Conservation (phyloP, 805 yeast species). For the Hanseniaspora lachancei region DNA sequence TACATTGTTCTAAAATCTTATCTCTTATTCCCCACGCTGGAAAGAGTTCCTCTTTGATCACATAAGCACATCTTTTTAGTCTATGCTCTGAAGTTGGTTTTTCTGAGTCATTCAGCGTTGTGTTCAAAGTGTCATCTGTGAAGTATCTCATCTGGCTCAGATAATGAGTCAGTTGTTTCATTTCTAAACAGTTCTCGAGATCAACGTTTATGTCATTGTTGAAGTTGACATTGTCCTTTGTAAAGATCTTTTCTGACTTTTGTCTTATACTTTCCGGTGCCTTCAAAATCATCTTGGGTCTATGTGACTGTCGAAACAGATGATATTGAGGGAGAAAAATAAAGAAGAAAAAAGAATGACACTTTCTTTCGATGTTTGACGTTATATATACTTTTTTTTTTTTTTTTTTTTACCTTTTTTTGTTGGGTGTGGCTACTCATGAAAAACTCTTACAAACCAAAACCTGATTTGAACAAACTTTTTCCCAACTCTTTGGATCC, state of each 20-base stretch:
- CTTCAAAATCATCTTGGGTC: not conserved
- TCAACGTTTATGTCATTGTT: not conserved
- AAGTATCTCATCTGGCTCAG: constrained; percentile 20
- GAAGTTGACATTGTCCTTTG: not conserved
- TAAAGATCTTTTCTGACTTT: not conserved
- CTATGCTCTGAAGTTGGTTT: constrained; percentile 20
- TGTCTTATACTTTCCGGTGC: not conserved
- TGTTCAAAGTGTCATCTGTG: constrained; percentile 36
- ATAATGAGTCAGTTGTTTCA: constrained; percentile 7
- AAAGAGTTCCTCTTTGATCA: constrained; percentile 29
- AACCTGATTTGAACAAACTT: constrained; percentile 39
- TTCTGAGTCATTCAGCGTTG: constrained; percentile 31
- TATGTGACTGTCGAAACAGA: too few relatives aligned
- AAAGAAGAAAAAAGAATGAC: too few relatives aligned
- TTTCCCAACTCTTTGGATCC: constrained; percentile 39
- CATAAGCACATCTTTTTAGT: constrained; percentile 26
- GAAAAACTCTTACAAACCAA: constrained; percentile 34
- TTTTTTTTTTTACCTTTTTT: not conserved
- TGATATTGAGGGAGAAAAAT: too few relatives aligned
- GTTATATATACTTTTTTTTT: not conserved
- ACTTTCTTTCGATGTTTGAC: too few relatives aligned
- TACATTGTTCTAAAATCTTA: constrained; percentile 33
- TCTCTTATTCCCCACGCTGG: constrained; percentile 37
- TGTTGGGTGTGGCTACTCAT: not conserved
- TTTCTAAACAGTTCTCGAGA: constrained; percentile 2